Base-by-base conservation (phyloP, 2,329 filamentous ascomycete species). In the Talaromyces atroroseus region DNA sequence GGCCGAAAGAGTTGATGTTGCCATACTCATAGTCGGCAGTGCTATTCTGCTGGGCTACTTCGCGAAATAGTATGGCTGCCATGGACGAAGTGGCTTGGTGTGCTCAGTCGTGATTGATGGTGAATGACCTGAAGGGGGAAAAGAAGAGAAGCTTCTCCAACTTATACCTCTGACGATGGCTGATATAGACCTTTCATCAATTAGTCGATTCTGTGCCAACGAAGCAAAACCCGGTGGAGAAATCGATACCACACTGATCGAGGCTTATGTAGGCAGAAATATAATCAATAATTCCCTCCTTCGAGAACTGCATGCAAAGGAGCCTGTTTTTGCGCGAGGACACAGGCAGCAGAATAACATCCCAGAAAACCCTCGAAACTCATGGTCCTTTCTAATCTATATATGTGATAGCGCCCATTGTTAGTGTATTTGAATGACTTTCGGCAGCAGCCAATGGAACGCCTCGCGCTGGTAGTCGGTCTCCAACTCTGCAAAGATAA, bases 1-100 rank as follows among this genome's bases (percentile, higher is more conserved):
- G 54, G 2, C 54, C 54, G 38, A 56, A 56, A 8, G 48, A 56
- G 34, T 49, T 49, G 34, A 34, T 23, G 14, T 42, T 14, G 24
- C 45, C 45, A 49, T 54, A 49, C 1, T 49, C 48, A 18, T 23
- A 26, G n/a, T 32, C 21, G 3, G 14, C 10, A 24, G 52, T 42
- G 34, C 14, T 21, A 34, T 54, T 54, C 3, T 49, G 45, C 52
- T 49, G 44, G 7, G 14, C 11, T 49, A 38, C 29, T 11, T 40
- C 40, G 5, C 40, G 40, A 10, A 44, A 23, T 11, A 21, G 20
- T 44, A 44, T 10, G 3, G 40, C 3, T 21, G 40, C 40, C 40
- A 44, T 44, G 3, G 40, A 11, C 18, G 40, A 23, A 44, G 40
- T 12, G 3, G 40, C 18, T 18, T 14, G 18, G 8, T 18, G 18